Percentiles rank a stretch among this genome's conserved stretches.
Conservation (phyloP, 495 filamentous ascomycete species). For the Pyronema omphalodes region DNA sequence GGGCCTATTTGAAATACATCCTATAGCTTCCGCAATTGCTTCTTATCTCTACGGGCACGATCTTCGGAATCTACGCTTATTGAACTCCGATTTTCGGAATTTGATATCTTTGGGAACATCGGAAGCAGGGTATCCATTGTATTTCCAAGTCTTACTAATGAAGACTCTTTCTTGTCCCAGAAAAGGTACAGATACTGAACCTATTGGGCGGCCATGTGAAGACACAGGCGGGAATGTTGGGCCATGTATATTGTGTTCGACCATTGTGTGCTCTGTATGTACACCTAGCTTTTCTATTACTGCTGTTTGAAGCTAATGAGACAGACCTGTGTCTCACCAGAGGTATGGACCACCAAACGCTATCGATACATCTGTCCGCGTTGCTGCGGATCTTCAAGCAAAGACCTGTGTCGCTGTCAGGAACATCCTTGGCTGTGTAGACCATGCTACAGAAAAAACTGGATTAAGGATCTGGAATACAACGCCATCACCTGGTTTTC, state of each 20-base stretch:
- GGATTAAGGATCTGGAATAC: conserved; percentile 2
- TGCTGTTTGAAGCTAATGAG: neutral
- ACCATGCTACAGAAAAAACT: neutral
- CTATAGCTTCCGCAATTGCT: neutral
- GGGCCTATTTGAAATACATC: neutral
- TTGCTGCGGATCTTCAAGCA: neutral
- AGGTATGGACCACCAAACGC: conserved; percentile 1
- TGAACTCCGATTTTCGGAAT: neutral
- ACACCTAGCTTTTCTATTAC: neutral
- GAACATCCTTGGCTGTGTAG: neutral
- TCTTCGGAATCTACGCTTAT: neutral
- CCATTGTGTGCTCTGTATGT: neutral
- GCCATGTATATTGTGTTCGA: neutral
- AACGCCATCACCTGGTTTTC: neutral
- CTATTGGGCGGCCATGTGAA: neutral
- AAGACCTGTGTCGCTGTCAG: neutral
- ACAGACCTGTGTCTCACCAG: conserved; percentile 4
- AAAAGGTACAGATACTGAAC: neutral
- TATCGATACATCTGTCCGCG: conserved; percentile 4
- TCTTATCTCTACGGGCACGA: conserved; percentile 2
- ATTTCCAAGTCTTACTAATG: neutral
- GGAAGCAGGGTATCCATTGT: neutral
- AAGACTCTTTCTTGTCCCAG: conserved; percentile 1
- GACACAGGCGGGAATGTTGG: conserved; percentile 1
- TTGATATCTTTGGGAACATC: neutral